Base-by-base conservation (phyloP, 371 early-diverging fungal species). In the Apophysomyces sp. region DNA sequence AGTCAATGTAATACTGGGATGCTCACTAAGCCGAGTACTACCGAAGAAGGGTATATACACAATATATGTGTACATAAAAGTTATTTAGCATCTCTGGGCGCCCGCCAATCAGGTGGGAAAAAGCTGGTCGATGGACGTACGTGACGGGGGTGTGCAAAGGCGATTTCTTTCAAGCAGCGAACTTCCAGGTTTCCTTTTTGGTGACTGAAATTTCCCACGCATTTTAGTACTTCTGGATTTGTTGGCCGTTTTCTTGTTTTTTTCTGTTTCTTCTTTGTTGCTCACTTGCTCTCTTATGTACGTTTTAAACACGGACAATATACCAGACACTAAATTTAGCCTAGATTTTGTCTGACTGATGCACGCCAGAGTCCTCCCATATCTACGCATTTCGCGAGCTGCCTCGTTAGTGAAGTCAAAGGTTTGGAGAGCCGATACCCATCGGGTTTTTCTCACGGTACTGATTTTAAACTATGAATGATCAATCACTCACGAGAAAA, bases 401-500 rank as follows among this genome's bases (percentile, higher is more conserved):
- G 49, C 49, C 21, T 21, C 26, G 21, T 6, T 21, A 11, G 49
- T 44, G 49, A 44, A 44, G 49, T 16, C 49, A 44, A 44, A 3
- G 18, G 9, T 44, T 44, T 21, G 49, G 49, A 44, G 49, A 44
- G 18, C 24, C 49, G 49, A 44, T 21, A 44, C 27, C 4, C 49
- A 21, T 44, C 49, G 49, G 21, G 49, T 44, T 44, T 44, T 44
- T 44, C 49, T 44, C 49, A 44, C 49, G 49, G 49, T 44, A 44
- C 21, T 44, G 21, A 44, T 44, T 9, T n/a, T 21, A 44, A 16
- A 21, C 9, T 21, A 21, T 44, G n/a, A 34, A 11, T 21, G 9
- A 21, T 21, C 16, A 11, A 15, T 21, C 21, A 11, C 49, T 44
- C 21, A 44, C 11, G 21, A 21, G 18, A 44, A 44, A 44, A 44